Conservation (phyloP, 257 asterid genomes). For the Misopates orontium region DNA sequence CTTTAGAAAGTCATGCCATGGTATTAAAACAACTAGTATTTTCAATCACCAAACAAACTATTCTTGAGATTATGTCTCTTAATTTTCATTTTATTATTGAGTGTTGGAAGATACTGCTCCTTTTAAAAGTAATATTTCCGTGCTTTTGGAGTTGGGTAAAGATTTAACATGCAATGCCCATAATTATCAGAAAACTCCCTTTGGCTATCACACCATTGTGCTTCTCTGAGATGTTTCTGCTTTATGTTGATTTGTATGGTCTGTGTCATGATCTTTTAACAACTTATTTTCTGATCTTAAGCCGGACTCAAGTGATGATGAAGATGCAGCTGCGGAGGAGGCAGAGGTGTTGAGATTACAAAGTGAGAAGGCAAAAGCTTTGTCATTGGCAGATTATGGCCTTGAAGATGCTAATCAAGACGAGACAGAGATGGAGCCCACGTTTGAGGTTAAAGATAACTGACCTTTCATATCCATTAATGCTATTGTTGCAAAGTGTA, state of each 20-base stretch:
- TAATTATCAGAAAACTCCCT: not conserved
- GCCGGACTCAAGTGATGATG: slow-evolving; percentile 76
- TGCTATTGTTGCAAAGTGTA: not conserved
- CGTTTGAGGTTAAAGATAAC: slow-evolving; percentile 57
- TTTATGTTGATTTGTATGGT: slow-evolving; percentile 7
- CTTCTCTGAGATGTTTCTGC: slow-evolving; percentile 2
- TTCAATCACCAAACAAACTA: too few relatives aligned
- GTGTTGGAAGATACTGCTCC: not conserved
- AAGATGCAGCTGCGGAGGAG: slow-evolving; percentile 72
- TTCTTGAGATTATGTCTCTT: not conserved
- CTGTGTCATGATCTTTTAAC: slow-evolving; percentile 23
- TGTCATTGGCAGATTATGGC: slow-evolving; percentile 76
- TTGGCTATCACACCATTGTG: slow-evolving; percentile 6
- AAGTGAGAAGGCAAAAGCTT: slow-evolving; percentile 47
- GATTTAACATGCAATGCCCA: not conserved
- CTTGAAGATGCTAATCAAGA: slow-evolving; percentile 53
- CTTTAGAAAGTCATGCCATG: not conserved
- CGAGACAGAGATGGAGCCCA: slow-evolving; percentile 61
- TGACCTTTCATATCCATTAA: slow-evolving; percentile 11
- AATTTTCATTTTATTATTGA: not conserved
- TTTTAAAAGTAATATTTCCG: not conserved
- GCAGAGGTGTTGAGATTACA: slow-evolving; percentile 68
- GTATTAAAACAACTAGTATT: not conserved
- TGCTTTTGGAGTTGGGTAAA: slow-evolving; percentile 6
- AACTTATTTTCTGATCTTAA: slow-evolving; percentile 29